Conservation (phyloP, 2,329 filamentous ascomycete genomes). For the Alternaria postmessia region DNA sequence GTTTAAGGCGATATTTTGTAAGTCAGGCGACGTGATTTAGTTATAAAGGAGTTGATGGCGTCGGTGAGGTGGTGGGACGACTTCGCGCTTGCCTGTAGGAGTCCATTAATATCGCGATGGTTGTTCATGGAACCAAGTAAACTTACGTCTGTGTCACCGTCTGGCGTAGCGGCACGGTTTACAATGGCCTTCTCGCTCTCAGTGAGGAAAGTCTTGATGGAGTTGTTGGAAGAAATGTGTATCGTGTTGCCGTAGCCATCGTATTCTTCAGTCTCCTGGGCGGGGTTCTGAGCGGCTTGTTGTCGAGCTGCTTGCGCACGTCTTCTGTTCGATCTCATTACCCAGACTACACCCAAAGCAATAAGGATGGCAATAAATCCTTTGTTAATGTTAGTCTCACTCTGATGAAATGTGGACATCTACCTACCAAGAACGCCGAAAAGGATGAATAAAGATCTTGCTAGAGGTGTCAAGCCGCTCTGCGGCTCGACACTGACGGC, state of each 20-base stretch:
- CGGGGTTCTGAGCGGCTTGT: neutral
- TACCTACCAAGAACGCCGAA: constrained; percentile 17
- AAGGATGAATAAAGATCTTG: constrained; percentile 19
- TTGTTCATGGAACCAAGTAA: neutral
- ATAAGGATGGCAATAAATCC: constrained; percentile 16
- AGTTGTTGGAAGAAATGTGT: neutral
- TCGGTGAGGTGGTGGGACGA: constrained; percentile 5
- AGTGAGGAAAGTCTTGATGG: constrained; percentile 8
- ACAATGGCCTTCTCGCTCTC: constrained; percentile 23
- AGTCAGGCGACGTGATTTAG: constrained; percentile 17
- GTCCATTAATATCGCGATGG: neutral
- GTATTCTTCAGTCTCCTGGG: neutral
- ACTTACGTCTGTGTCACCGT: constrained; percentile 18
- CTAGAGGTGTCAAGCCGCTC: constrained; percentile 10
- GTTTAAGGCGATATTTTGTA: constrained; percentile 20
- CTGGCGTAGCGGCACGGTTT: constrained; percentile 15
- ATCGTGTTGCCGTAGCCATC: constrained; percentile 3
- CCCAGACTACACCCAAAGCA: constrained; percentile 12
- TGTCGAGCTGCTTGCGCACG: constrained; percentile 2
- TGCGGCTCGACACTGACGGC: neutral
- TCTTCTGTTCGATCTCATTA: constrained; percentile 9
- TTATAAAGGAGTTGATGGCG: constrained; percentile 19
- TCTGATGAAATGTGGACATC: neutral
- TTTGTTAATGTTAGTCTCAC: neutral
- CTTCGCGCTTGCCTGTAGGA: neutral